Evolutionary conservation across 2,329 filamentous ascomycete genomes (phyloP).

Genomic region (Rhinocladiella mackenziei): DNA sequence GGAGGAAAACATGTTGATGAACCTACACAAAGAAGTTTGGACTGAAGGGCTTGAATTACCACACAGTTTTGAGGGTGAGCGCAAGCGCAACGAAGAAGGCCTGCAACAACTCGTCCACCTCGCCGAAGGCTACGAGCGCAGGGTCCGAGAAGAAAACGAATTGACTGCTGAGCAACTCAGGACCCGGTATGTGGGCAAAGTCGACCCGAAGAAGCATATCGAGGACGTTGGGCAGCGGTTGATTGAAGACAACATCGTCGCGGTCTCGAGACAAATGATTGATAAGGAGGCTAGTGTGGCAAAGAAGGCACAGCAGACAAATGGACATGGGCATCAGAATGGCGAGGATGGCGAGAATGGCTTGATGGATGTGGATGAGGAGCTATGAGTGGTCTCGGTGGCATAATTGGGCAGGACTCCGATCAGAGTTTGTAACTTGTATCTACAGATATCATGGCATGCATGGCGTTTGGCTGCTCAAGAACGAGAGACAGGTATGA

Average conservation of each 20-base stretch:
- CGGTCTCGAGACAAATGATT: conserved; percentile 98
- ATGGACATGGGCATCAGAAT: conserved; percentile 46
- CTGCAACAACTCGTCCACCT: conserved; percentile 83
- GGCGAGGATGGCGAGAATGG: conserved; percentile 47
- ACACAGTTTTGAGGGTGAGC: conserved; percentile 87
- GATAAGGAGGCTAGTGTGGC: conserved; percentile 97
- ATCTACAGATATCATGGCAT: conserved; percentile 16
- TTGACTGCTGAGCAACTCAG: conserved; percentile 95
- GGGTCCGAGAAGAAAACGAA: conserved; percentile 98
- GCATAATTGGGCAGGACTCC: not conserved
- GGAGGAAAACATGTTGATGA: conserved; percentile 99
- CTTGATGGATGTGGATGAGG: conserved; percentile 68
- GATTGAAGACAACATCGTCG: conserved; percentile 99
- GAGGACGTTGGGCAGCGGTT: conserved; percentile 94
- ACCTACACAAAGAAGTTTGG: conserved; percentile 99
- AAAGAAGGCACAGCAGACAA: conserved; percentile 54
- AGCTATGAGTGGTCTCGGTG: conserved; percentile 36
- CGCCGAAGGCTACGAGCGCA: conserved; percentile 95
- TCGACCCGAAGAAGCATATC: conserved; percentile 98
- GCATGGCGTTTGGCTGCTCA: conserved; percentile 17
- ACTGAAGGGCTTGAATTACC: conserved; percentile 97
- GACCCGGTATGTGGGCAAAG: conserved; percentile 97
- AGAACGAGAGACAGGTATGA: conserved; percentile 4
- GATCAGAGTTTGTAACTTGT: conserved; percentile 18
- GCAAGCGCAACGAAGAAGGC: conserved; percentile 77